Evolutionary conservation across 2,329 filamentous ascomycete species (phyloP), one percentile per base, ranked within the genome.

Genomic region (Herpotrichia juniperi): DNA sequence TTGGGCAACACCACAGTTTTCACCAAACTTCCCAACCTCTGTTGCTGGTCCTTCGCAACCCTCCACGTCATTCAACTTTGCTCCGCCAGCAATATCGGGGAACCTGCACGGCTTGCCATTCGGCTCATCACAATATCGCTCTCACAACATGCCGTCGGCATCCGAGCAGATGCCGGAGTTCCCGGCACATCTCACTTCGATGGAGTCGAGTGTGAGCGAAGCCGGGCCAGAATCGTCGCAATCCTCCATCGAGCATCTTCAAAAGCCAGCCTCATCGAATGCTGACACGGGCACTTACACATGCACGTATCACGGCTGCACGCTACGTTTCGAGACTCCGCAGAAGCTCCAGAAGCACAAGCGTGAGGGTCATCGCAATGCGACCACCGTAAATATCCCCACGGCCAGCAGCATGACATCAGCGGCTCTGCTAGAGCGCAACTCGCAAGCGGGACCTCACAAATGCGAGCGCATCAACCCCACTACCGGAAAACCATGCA

Each of bases 301-400:
- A 1, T 99, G 94, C 75, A 97, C 93, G 1, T 96, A 96, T 66
- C 92, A 96, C 66, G 91, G 92, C 10, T 97, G 94, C 70, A 87
- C 87, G 0, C 80, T 89, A 61, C 89, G 94, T 47, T 99, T 99
- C 68, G 91, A 96, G 62, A 91, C 91, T 1, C 91, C 92, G 4
- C 82, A 86, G 8, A 86, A 93, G 61, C 81, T 99, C 3, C 93
- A 97, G 72, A 94, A 94, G 76, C 94, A 99, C 79, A 97, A 97
- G 79, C 87, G 93, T 21, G 94, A 99, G 70, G 90, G 88, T 4
- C 94, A 99, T 72, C 86, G 93, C 43, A 71, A 81, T 59, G 68
- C 72, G 21, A 68, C 80, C 48, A 37, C 52, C 25, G 34, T 50
- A 37, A 45, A 39, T 10, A 47, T 64, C 22, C 37, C 37, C 19